A percentile compares a stretch with the other conserved stretches of the same genome.
phyloP scores from a whole-genome alignment of 2,329 filamentous ascomycete genomes.

The Neoarthrinium moseri region DNA sequence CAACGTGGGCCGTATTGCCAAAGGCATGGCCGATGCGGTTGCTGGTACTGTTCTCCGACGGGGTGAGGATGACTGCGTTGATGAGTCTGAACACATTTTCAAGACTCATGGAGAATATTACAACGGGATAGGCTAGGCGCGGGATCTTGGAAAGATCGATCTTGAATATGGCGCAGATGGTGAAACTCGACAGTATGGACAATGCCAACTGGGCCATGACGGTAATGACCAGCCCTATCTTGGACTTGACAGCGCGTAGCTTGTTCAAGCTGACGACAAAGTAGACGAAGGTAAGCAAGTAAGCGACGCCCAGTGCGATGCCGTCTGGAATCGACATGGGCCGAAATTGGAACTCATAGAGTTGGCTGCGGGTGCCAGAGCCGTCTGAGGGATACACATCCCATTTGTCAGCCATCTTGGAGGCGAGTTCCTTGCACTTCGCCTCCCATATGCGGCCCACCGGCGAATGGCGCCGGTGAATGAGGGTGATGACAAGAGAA shows the following conservation, averaged over 20 bases:
- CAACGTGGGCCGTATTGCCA: conserved; percentile 69
- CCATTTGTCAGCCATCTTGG: conserved; percentile 54
- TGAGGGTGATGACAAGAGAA: conserved; percentile 73
- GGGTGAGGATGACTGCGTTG: conserved; percentile 72
- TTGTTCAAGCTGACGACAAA: conserved; percentile 67
- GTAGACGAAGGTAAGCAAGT: conserved; percentile 62
- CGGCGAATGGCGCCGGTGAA: conserved; percentile 65
- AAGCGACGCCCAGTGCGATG: conserved; percentile 62
- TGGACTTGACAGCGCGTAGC: conserved; percentile 73
- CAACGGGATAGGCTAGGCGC: conserved; percentile 70
- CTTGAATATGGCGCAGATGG: conserved; percentile 72
- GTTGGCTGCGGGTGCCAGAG: conserved; percentile 50
- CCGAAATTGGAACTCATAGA: conserved; percentile 78
- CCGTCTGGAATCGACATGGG: conserved; percentile 69
- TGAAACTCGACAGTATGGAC: conserved; percentile 77
- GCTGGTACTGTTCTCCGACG: conserved; percentile 65
- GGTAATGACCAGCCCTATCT: conserved; percentile 68
- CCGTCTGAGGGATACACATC: conserved; percentile 58
- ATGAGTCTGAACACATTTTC: conserved; percentile 79
- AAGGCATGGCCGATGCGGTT: conserved; percentile 71
- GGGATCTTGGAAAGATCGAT: conserved; percentile 76
- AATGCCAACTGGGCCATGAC: conserved; percentile 69
- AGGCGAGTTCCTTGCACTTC: conserved; percentile 52
- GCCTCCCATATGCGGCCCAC: conserved; percentile 66
- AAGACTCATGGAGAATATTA: conserved; percentile 73